phyloP scores from a whole-genome alignment of 2,329 filamentous ascomycete species.

The Rhynchosporium graminicola region DNA sequence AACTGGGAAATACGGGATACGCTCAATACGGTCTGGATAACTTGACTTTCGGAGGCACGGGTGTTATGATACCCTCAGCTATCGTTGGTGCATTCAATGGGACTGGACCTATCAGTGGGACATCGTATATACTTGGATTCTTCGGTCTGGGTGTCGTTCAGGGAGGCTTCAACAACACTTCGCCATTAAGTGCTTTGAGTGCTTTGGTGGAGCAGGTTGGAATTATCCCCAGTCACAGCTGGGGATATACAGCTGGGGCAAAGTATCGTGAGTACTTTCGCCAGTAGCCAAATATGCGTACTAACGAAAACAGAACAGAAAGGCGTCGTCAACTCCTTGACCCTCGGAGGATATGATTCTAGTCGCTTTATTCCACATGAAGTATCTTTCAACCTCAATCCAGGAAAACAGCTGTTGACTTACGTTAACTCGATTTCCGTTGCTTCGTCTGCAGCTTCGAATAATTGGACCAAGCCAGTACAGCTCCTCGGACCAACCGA shows the following conservation, averaged over 20 bases:
- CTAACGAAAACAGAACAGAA: conserved; percentile 39
- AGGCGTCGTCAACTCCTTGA: conserved; percentile 58
- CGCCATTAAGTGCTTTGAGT: conserved; percentile 54
- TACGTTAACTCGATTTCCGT: conserved; percentile 35
- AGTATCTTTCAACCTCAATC: conserved; percentile 57
- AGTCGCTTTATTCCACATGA: conserved; percentile 63
- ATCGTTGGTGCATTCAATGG: conserved; percentile 47
- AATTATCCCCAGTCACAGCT: conserved; percentile 70
- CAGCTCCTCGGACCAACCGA: conserved; percentile 31
- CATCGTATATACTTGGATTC: conserved; percentile 54
- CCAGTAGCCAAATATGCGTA: background rate
- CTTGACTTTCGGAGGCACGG: conserved; percentile 35
- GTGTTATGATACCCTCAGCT: conserved; percentile 43
- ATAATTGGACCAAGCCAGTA: conserved; percentile 54
- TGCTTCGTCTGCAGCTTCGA: conserved; percentile 42
- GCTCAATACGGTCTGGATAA: conserved; percentile 63
- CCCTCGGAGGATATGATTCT: conserved; percentile 69
- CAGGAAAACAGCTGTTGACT: conserved; percentile 48
- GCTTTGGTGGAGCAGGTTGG: conserved; percentile 60
- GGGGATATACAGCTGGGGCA: conserved; percentile 76
- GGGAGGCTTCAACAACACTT: conserved; percentile 52
- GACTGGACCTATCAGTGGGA: conserved; percentile 50
- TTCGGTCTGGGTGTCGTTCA: conserved; percentile 58
- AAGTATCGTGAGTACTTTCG: conserved; percentile 59
- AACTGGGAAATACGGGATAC: conserved; percentile 60